Conservation (phyloP, 352 stramenopile species). For the Pythium phragmitis region DNA sequence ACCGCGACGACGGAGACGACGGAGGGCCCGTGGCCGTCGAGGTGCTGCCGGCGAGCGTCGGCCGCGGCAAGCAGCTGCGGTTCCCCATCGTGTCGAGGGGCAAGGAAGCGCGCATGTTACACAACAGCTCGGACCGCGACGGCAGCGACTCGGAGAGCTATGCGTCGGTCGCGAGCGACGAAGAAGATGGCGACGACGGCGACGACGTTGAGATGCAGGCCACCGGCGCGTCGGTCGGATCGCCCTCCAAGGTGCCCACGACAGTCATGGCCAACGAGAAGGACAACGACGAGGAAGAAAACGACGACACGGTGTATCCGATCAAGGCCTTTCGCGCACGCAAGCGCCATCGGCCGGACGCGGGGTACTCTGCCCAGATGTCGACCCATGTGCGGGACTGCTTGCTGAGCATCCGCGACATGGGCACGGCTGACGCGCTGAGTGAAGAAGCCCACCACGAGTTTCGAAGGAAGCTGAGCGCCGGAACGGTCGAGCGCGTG, state of each 20-base stretch:
- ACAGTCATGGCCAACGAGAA: background rate
- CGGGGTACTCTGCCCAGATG: slow-evolving; percentile 83
- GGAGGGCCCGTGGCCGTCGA: slow-evolving; percentile 44
- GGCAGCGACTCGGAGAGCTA: slow-evolving; percentile 73
- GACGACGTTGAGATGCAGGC: slow-evolving; percentile 28
- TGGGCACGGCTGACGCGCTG: slow-evolving; percentile 43
- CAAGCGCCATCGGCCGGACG: slow-evolving; percentile 82
- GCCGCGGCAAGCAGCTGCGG: slow-evolving; percentile 75
- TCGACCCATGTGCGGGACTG: slow-evolving; percentile 83
- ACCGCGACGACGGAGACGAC: slow-evolving; percentile 13
- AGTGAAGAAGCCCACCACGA: slow-evolving; percentile 60
- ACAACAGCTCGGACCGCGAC: slow-evolving; percentile 32
- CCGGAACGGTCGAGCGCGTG: slow-evolving; percentile 70
- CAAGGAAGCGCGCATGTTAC: slow-evolving; percentile 59
- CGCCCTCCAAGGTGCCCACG: slow-evolving; percentile 1
- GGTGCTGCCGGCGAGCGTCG: slow-evolving; percentile 68
- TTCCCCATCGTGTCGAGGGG: slow-evolving; percentile 68
- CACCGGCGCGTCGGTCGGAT: background rate
- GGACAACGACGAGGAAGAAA: background rate
- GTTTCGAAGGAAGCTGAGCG: slow-evolving; percentile 67
- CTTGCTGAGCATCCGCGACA: slow-evolving; percentile 74
- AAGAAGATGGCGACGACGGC: slow-evolving; percentile 53
- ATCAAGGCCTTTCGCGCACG: slow-evolving; percentile 73
- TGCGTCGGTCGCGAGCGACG: slow-evolving; percentile 65
- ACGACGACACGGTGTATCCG: slow-evolving; percentile 45